Evolutionary conservation across 2,329 filamentous ascomycete genomes (phyloP).

Genomic region (Ascochyta rabiei): DNA sequence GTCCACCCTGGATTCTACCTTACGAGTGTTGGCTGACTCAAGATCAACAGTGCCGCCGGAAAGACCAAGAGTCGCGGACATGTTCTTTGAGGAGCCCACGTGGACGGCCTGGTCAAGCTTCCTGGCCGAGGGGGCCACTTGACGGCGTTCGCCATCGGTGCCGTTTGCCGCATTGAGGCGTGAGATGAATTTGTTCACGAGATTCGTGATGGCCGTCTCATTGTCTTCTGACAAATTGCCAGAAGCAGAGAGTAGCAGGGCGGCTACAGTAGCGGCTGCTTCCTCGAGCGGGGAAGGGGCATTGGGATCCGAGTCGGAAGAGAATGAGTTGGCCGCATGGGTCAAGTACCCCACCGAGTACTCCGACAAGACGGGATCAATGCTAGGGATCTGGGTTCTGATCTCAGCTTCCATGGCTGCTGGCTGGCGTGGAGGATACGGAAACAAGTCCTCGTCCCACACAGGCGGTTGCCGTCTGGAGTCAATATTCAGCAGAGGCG

Average conservation of each 20-base stretch:
- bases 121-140: conserved; percentile 76
- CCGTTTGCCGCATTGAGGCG: conserved; percentile 78
- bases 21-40: conserved; percentile 88
- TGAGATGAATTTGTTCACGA: conserved; percentile 89
- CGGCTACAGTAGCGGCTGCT: conserved; percentile 82
- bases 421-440: conserved; percentile 23
- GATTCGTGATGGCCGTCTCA: conserved; percentile 76
- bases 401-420: conserved; percentile 83
- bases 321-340: conserved; percentile 86
- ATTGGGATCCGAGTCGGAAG: conserved; percentile 71
- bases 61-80: conserved; percentile 92
- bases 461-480: conserved; percentile 17
- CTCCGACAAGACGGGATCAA: conserved; percentile 87
- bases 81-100: conserved; percentile 90
- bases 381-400: conserved; percentile 79
- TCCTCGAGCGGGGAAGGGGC: conserved; percentile 80
- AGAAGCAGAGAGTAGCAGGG: conserved; percentile 90
- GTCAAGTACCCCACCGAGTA: conserved; percentile 94
- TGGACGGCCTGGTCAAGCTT: conserved; percentile 94
- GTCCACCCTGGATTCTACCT: conserved; percentile 97
- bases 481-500: conserved; percentile 26
- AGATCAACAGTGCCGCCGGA: conserved; percentile 85
- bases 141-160: conserved; percentile 67
- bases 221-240: conserved; percentile 75
- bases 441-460: conserved; percentile 26